Evolutionary conservation across 371 early-diverging fungal genomes (phyloP).

Genomic region (Dinochytrium kinnereticum): DNA sequence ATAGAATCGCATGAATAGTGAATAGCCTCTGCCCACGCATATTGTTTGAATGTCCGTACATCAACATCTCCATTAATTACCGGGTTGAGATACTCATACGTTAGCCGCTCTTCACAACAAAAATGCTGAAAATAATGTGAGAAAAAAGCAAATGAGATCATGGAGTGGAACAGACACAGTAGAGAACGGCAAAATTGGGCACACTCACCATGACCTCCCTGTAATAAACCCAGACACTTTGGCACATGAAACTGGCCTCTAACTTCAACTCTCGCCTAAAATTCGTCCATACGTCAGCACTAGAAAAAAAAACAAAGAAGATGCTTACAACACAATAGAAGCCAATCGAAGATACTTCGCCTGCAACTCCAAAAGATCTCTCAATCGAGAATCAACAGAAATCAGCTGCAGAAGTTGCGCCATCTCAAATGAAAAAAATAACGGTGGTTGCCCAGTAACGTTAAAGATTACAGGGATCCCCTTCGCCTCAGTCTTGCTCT

Average conservation of each 20-base stretch:
- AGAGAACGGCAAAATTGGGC: not conserved
- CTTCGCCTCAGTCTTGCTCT: too few species aligned
- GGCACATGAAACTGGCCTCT: not conserved
- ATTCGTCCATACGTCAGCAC: too few species aligned
- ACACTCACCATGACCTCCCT: not conserved
- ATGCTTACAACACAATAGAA: not conserved
- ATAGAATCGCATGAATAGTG: not conserved
- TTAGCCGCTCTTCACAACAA: not conserved
- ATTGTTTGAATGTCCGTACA: not conserved
- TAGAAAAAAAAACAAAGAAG: too few species aligned
- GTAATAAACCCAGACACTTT: not conserved
- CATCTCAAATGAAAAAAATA: not conserved
- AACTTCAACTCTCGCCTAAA: conserved; percentile 4
- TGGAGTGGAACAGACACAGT: too few species aligned
- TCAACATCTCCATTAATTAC: not conserved
- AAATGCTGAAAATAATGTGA: not conserved
- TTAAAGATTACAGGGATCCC: not conserved
- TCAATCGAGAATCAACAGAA: not conserved
- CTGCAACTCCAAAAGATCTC: not conserved
- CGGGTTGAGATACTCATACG: not conserved
- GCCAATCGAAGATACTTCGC: not conserved
- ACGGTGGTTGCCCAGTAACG: not conserved
- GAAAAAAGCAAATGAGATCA: too few species aligned
- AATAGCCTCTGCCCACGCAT: conserved; percentile 1
- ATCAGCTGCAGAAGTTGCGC: not conserved